Base-by-base conservation (phyloP, 176 grass and related monocot genomes). In the Musa schizocarpa region DNA sequence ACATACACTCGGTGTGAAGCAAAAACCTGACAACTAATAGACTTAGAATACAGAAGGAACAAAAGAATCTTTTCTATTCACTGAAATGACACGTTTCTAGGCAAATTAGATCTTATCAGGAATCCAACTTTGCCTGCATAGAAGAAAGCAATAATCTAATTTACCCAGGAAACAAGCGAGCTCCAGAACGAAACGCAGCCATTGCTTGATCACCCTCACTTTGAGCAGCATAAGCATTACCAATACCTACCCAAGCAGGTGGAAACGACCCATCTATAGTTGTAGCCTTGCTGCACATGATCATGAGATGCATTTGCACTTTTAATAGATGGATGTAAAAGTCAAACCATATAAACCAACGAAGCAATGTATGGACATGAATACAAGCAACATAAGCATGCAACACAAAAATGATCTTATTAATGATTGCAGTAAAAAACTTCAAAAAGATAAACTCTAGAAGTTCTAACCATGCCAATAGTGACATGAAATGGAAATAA, bases 121-220 rank as follows among this genome's bases (percentile, higher is more conserved):
- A 8, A 34, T 68, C 25, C 26, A 29, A 68, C 34, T 43, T 43
- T 43, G 65, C 9, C 22, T 66, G 63, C 12, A 48, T 63, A 62
- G 23, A 74, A 84, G 59, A 73, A 64, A 68, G 20, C 73, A 80
- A 49, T n/a, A 59, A 74, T 64, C 13, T 52, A 78, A 65, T 72
- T 79, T 80, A 98, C 95, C 95, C 95, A 76, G 95, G 90, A 91
- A 98, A 98, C 78, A 98, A 83, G 71, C 88, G 86, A 91, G 95
- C 88, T 66, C 86, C 88, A 64, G 90, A 93, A 27, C 95, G 88
- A 78, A 91, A 98, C 76, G 95, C 90, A 79, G 90, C 81, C 90
- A 98, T 86, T 75, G 95, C 95, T 77, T 98, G 95, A 54, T 98
- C 95, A 66, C 86, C 87, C 64, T 98, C 95, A 75, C 93, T 84